These are phyloP conservation scores for Sindora glabra DNA, from an alignment of 306 rosid species.

Conservation along the genomic window DNA sequence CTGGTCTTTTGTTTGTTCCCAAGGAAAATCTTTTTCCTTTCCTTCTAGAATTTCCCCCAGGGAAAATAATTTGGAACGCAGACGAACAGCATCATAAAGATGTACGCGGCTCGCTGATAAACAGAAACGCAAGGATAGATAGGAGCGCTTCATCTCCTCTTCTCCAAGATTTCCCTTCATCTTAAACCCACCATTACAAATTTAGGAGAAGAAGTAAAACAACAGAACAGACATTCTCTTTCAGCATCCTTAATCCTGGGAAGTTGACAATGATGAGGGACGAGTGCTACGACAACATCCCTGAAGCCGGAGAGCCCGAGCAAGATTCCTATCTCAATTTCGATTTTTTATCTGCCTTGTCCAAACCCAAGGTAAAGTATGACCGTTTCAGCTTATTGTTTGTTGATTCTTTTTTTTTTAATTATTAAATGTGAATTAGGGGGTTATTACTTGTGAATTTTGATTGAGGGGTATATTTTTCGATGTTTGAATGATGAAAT, in stretches of 20 bases:
- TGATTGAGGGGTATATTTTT: not conserved
- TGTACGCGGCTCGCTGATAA: conserved; percentile 36
- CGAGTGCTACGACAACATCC: conserved; percentile 26
- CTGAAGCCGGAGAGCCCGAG: conserved; percentile 31
- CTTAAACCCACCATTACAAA: not conserved
- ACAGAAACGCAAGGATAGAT: not conserved
- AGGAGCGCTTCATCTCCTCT: not conserved
- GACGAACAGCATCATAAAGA: not conserved
- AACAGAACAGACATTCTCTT: not conserved
- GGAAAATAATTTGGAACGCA: no score
- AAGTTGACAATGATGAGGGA: conserved; percentile 43
- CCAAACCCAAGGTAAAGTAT: conserved; percentile 61
- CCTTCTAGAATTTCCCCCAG: no score
- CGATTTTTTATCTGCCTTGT: conserved; percentile 52
- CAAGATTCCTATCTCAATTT: conserved; percentile 48
- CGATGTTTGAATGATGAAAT: not conserved
- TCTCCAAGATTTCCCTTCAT: not conserved
- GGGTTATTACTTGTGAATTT: not conserved
- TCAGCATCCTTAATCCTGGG: not conserved
- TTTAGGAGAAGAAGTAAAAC: not conserved
- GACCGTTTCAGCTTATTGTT: not conserved
- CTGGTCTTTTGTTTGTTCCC: no score
- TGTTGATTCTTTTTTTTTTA: not conserved
- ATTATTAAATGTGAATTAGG: not conserved
- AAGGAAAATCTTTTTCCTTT: no score